Base-by-base conservation (phyloP, 1,139 yeast genomes). In the Hansenula lynferdii region DNA sequence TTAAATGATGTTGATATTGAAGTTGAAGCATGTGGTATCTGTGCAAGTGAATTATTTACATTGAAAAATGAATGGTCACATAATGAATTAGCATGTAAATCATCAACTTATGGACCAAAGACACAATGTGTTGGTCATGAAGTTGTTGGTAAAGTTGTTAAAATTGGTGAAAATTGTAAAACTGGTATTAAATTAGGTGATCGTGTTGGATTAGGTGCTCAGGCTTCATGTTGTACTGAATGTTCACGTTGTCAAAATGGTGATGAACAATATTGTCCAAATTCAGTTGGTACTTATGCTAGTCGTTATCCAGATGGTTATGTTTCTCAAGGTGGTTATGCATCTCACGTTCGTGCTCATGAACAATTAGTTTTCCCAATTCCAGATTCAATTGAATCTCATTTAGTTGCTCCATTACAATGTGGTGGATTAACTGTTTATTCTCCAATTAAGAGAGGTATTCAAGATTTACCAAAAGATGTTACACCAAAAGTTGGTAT, bases 391-490 rank as follows among this genome's bases (percentile, higher is more conserved):
- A 49, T 75, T 36, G 65, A 62, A 38, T 53, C 69, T 9, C 62
- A 59, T 23, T 55, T 57, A 24, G 76, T 70, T 31, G 77, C 77
- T 6, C 78, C 78, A 38, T 57, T 72, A 57, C 57, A 72, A 58
- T 73, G 79, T 60, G 78, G 74, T 47, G 77, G 78, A 19, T 56
- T 71, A 45, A 73, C 79, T 5, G 75, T 69, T 15, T 75, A 61
- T 56, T 70, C 78, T 6, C 79, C 79, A 34, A 61, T 74, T 47
- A 62, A 67, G 37, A 61, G 76, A 53, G 67, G 66, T 44, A 60
- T 64, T 28, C 51, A 58, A 41, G 71, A 65, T 41, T 56, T 64
- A 10, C 12, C 15, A 8, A 53, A 52, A 44, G 28, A 57, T 39
- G 63, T 63, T 36, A 59, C 60, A 37, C 68, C 71, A 40, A 66